Conservation (phyloP, 768 basidiomycete species). For the Suillus brevipes region DNA sequence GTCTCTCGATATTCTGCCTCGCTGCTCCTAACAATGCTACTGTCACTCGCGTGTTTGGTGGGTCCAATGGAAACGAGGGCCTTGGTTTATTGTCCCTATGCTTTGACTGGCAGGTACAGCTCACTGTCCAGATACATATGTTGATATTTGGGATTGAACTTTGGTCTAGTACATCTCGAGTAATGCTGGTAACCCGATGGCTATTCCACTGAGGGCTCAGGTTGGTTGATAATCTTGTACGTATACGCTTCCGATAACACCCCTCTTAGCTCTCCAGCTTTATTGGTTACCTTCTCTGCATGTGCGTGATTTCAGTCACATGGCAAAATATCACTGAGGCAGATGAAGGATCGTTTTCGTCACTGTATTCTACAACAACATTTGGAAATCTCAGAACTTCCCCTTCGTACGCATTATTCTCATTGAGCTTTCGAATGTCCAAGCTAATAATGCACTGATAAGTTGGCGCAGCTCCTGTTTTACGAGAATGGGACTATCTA, state of each 20-base stretch:
- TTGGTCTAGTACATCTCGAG: constrained; percentile 35
- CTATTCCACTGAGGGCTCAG: constrained; percentile 56
- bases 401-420: constrained; percentile 43
- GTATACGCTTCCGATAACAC: not conserved
- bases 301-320: constrained; percentile 29
- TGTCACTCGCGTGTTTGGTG: constrained; percentile 60
- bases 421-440: constrained; percentile 11
- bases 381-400: constrained; percentile 59
- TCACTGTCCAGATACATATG: constrained; percentile 26
- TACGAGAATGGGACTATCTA: constrained; percentile 53
- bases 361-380: constrained; percentile 45
- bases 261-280: constrained; percentile 41
- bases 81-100: constrained; percentile 59
- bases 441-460: not conserved
- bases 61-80: constrained; percentile 62
- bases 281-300: constrained; percentile 51
- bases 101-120: constrained; percentile 56
- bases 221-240: not conserved
- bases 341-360: constrained; percentile 31
- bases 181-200: constrained; percentile 43
- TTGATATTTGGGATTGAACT: constrained; percentile 41
- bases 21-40: constrained; percentile 48
- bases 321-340: not conserved
- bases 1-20: constrained; percentile 57
- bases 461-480: constrained; percentile 41